Conservation (phyloP, 2,329 filamentous ascomycete genomes). For the Cladophialophora bantiana region DNA sequence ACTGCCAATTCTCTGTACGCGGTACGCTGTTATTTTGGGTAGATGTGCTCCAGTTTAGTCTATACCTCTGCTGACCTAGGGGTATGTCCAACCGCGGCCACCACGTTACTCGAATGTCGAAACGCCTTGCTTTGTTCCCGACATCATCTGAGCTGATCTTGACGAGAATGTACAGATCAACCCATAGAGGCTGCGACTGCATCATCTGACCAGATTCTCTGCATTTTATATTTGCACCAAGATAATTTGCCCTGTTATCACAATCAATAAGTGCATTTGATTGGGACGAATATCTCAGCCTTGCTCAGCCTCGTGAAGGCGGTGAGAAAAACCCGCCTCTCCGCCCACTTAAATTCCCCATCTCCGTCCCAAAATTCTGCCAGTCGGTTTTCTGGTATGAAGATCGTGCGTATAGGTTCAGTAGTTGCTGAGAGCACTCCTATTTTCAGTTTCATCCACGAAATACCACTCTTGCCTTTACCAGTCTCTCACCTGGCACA, state of each 20-base stretch:
- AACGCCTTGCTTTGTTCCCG: neutral
- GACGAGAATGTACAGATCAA: neutral
- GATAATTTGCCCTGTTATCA: neutral
- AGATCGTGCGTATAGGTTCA: neutral
- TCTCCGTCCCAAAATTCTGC: conserved; percentile 29
- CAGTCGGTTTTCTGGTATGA: conserved; percentile 29
- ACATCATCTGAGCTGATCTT: neutral
- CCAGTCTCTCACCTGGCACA: neutral
- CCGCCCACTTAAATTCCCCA: neutral
- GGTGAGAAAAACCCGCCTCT: conserved; percentile 10
- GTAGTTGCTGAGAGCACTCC: neutral
- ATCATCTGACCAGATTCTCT: neutral
- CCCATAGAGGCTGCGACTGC: neutral
- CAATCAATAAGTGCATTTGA: neutral
- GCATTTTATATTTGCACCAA: neutral
- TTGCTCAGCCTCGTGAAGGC: conserved; percentile 24
- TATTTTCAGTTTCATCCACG: neutral
- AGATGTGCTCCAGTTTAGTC: neutral
- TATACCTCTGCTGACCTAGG: neutral
- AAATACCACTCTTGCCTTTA: neutral
- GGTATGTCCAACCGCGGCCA: no score
- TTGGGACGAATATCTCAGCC: neutral
- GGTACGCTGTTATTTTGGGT: neutral
- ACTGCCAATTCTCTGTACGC: neutral
- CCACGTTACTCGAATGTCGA: neutral